Evolutionary conservation across 1,139 yeast species (phyloP).

Genomic region (Suhomyces taliae): DNA sequence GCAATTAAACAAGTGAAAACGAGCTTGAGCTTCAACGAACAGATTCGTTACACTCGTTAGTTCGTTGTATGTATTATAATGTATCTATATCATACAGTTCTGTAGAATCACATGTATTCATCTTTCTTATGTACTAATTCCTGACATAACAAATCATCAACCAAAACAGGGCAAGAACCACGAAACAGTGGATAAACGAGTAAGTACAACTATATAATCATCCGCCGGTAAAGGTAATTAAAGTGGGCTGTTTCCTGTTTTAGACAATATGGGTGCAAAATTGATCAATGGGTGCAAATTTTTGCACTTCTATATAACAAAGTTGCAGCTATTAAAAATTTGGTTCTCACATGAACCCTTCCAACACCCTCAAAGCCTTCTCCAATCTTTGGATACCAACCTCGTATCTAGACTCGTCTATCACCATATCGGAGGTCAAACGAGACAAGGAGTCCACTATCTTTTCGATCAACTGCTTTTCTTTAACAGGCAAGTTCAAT

Average conservation of each 20-base stretch:
- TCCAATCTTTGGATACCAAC: slow-evolving; percentile 80
- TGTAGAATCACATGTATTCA: background rate
- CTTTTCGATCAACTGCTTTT: slow-evolving; percentile 77
- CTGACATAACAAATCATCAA: background rate
- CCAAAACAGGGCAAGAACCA: background rate
- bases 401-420: slow-evolving; percentile 75
- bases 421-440: slow-evolving; percentile 84
- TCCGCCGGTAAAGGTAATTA: no score
- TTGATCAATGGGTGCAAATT: no score
- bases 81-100: background rate
- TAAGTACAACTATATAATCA: no score
- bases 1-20: no score
- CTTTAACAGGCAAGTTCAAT: slow-evolving; percentile 72
- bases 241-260: no score
- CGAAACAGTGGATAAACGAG: no score
- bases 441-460: slow-evolving; percentile 82
- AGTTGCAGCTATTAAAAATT: background rate
- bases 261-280: no score
- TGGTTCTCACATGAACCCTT: slow-evolving; percentile 54
- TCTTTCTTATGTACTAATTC: background rate
- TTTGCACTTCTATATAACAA: no score
- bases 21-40: no score
- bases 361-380: slow-evolving; percentile 78
- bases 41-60: background rate
- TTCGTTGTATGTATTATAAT: background rate